phyloP scores from a whole-genome alignment of 1,139 yeast species.

The Suhomyces choctaworum region DNA sequence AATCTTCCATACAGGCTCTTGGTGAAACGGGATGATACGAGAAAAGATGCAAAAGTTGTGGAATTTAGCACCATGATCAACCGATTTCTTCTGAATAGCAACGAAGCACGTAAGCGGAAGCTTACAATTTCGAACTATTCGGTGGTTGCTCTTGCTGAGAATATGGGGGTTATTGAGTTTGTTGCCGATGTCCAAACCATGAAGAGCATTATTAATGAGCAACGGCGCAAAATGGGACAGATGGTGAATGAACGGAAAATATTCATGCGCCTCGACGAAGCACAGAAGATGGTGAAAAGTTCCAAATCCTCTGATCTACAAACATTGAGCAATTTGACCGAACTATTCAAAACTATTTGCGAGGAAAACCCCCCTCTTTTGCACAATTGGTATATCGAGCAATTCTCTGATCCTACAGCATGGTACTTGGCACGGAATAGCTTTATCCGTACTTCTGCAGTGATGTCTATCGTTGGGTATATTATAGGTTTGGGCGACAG shows the following conservation, averaged over 20 bases:
- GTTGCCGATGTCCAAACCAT: slow-evolving; percentile 83
- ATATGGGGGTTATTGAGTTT: slow-evolving; percentile 91
- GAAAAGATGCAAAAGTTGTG: slow-evolving; percentile 94
- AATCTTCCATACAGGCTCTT: slow-evolving; percentile 69
- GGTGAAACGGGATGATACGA: slow-evolving; percentile 88
- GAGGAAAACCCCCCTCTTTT: slow-evolving; percentile 69
- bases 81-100: slow-evolving; percentile 62
- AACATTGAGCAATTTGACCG: slow-evolving; percentile 21
- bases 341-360: slow-evolving; percentile 34
- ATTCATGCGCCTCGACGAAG: slow-evolving; percentile 39
- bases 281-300: slow-evolving; percentile 38
- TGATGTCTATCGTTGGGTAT: slow-evolving; percentile 95
- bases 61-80: slow-evolving; percentile 90
- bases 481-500: slow-evolving; percentile 91
- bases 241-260: slow-evolving; percentile 33
- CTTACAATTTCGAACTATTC: slow-evolving; percentile 79
- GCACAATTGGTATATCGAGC: slow-evolving; percentile 84
- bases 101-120: slow-evolving; percentile 71
- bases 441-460: slow-evolving; percentile 82
- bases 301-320: slow-evolving; percentile 20
- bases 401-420: slow-evolving; percentile 82
- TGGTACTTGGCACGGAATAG: slow-evolving; percentile 83
- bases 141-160: slow-evolving; percentile 84
- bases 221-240: slow-evolving; percentile 41
- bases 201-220: slow-evolving; percentile 60